Percentiles rank a stretch among this genome's conserved stretches.
Evolutionary conservation across 805 yeast genomes (phyloP).

Genomic region (Cyberlindnera saturnus): DNA sequence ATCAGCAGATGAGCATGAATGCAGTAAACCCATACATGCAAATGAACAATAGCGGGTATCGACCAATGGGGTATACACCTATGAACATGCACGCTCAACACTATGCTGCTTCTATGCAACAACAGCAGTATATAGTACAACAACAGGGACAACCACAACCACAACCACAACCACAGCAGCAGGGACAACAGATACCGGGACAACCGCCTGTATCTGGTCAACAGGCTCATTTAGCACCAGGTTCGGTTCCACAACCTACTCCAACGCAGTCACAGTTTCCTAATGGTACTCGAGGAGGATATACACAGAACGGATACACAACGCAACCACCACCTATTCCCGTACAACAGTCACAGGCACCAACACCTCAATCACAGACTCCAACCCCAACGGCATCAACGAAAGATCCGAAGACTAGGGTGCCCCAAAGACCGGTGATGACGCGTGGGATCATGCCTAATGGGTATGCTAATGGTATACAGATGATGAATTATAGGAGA

Average conservation of each 20-base stretch:
- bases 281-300: too few species aligned
- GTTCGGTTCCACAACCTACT: too few species aligned
- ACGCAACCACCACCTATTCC: too few species aligned
- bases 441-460: conserved; percentile 4
- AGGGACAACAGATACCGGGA: conserved; percentile 7
- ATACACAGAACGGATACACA: too few species aligned
- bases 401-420: too few species aligned
- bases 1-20: neutral
- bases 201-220: too few species aligned
- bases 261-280: too few species aligned
- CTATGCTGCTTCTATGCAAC: conserved; percentile 2
- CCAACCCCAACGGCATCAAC: conserved; percentile 5
- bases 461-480: conserved; percentile 5
- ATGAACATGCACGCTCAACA: too few species aligned
- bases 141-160: conserved; percentile 4
- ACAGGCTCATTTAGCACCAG: too few species aligned
- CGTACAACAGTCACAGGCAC: conserved; percentile 7
- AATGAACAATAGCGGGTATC: neutral
- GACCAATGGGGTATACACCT: too few species aligned
- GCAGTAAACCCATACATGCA: neutral
- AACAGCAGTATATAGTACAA: conserved; percentile 5
- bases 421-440: conserved; percentile 1
- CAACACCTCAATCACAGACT: conserved; percentile 8
- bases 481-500: conserved; percentile 27
- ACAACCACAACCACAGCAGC: conserved; percentile 8